Base-by-base conservation (phyloP, 73 alveolate species). In the Breviolum minutum region DNA sequence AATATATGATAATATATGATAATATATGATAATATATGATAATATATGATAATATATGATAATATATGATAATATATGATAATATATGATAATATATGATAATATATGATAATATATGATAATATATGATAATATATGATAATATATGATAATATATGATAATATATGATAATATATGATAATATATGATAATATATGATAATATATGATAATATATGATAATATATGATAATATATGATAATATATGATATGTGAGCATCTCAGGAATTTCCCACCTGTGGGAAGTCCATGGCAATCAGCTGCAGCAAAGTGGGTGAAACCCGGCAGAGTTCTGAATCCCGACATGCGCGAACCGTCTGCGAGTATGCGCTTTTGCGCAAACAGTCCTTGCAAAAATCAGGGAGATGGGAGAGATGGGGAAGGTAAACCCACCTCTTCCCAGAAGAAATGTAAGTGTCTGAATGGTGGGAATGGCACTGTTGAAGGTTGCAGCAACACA, bases 221-320 rank as follows among this genome's bases (percentile, higher is more conserved):
- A 66, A n/a, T n/a, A n/a, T n/a, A n/a, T n/a, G n/a, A 3, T 2
- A 68, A 68, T 6, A 68, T 2, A 14, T 17, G 24, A 68, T 2
- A 68, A 68, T 22, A 68, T 17, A 4, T n/a, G n/a, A n/a, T n/a
- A 40, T 40, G 3, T 40, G 54, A 73, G 12, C 83, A 73, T 19
- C 12, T 24, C n/a, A 73, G n/a, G 40, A 73, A 19, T 24, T 73
- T 24, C 40, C 54, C 3, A 79, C 94, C 94, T 85, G 94, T 0
- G 97, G 97, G 60, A 92, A 92, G 79, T 92, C 97, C 77, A 92
- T 79, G 20, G 97, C 99, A 32, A 94, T 82, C 30, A 94, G 85
- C 99, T 94, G 99, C 94, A 94, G 94, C 86, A 94, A 63, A 29
- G 83, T 80, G 27, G 99, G 99, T 14, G 99, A 94, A 22, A 94